Evolutionary conservation across 1,139 yeast genomes (phyloP).

Genomic region (Blastobotrys proliferans): DNA sequence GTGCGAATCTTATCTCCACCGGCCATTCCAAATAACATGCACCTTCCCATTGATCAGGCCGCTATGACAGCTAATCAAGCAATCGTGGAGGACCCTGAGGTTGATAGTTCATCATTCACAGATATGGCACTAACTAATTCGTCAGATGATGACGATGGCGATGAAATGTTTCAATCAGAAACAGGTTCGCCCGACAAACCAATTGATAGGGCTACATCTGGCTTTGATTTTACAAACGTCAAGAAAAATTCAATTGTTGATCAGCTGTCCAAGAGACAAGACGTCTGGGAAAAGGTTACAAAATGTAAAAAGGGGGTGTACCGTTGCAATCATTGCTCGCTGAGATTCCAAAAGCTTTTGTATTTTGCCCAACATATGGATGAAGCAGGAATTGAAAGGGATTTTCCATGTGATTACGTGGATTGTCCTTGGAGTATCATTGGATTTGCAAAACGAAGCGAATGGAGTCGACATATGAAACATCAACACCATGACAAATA

Average conservation of each 20-base stretch:
- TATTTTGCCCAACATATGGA: constrained; percentile 49
- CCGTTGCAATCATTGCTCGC: constrained; percentile 50
- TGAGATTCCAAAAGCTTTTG: constrained; percentile 39
- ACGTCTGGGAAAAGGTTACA: constrained; percentile 17
- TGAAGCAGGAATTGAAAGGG: constrained; percentile 39
- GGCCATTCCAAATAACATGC: no score
- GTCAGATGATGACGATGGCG: no score
- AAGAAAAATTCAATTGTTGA: constrained; percentile 8
- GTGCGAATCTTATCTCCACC: constrained; percentile 6
- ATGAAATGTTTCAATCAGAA: no score
- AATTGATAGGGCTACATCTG: no score
- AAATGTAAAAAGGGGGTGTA: constrained; percentile 45
- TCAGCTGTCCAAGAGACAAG: constrained; percentile 6
- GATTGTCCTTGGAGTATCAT: constrained; percentile 60
- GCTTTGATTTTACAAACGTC: no score
- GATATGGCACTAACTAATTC: no score
- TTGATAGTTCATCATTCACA: no score
- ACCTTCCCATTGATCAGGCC: no score
- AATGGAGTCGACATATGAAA: constrained; percentile 57
- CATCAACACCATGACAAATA: constrained; percentile 43
- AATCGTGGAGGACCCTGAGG: no score
- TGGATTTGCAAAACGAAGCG: constrained; percentile 58
- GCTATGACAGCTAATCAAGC: no score
- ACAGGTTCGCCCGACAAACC: no score
- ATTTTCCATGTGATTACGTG: constrained; percentile 48